phyloP scores from a whole-genome alignment of 805 yeast species.

The Starmerella roubikii region DNA sequence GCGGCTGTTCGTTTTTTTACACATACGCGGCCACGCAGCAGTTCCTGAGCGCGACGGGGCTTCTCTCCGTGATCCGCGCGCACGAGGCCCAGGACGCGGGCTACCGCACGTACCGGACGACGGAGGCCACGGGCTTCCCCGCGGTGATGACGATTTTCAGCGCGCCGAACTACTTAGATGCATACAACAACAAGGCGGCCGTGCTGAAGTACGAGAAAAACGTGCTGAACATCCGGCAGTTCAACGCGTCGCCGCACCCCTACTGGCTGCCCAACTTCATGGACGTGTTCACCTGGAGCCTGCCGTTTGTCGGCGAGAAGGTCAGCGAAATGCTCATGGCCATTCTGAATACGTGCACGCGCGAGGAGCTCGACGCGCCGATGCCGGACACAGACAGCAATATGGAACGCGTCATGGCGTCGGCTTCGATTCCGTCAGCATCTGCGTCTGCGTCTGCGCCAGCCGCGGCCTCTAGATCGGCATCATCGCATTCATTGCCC shows the following conservation, averaged over 20 bases:
- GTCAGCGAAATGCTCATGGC: constrained; percentile 86
- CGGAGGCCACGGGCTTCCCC: constrained; percentile 77
- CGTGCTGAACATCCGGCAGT: constrained; percentile 90
- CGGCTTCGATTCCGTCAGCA: constrained; percentile 15
- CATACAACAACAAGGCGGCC: constrained; percentile 90
- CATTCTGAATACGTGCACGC: constrained; percentile 84
- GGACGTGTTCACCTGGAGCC: constrained; percentile 96
- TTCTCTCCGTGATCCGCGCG: constrained; percentile 79
- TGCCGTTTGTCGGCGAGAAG: constrained; percentile 94
- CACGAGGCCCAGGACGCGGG: constrained; percentile 98
- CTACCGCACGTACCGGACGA: constrained; percentile 81
- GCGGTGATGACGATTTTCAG: constrained; percentile 80
- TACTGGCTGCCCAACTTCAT: constrained; percentile 93
- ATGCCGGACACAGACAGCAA: constrained; percentile 3
- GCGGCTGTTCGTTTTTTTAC: constrained; percentile 89
- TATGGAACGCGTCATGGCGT: constrained; percentile 15
- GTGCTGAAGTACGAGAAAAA: constrained; percentile 81
- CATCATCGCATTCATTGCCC: not conserved
- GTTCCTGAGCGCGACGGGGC: constrained; percentile 62
- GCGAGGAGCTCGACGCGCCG: constrained; percentile 61
- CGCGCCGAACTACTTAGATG: constrained; percentile 89
- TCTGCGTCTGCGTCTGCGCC: constrained; percentile 5
- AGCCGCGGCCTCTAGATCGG: not conserved
- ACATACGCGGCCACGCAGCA: constrained; percentile 70
- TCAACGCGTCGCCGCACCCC: constrained; percentile 86